A percentile compares a stretch with the other conserved stretches of the same genome.
Evolutionary conservation across 225 moss, liverwort and hornwort species (phyloP).

Genomic region (Marchantia paleacea): DNA sequence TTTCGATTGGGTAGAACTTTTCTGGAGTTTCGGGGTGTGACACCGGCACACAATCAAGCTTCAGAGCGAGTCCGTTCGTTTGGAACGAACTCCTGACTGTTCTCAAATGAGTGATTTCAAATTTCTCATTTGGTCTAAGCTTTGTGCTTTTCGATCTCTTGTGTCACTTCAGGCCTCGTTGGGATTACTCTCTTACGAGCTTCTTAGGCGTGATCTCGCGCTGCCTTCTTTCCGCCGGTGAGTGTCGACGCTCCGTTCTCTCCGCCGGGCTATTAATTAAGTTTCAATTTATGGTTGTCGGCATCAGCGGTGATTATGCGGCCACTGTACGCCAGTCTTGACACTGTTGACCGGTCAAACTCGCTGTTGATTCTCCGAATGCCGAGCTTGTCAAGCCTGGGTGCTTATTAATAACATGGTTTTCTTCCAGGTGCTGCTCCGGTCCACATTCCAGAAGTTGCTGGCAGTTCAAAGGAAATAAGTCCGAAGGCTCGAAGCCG

Average conservation of each 20-base stretch:
- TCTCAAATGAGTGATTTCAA: neutral
- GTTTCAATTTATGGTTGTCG: neutral
- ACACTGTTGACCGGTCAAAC: neutral
- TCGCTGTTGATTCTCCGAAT: neutral
- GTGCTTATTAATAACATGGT: neutral
- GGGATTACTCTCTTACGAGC: neutral
- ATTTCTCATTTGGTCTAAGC: neutral
- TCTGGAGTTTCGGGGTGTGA: neutral
- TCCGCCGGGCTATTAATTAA: neutral
- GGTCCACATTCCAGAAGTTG: too few relatives aligned
- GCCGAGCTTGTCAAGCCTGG: neutral
- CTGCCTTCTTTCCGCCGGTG: neutral
- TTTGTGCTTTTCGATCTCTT: neutral
- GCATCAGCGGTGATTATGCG: neutral
- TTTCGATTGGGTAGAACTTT: neutral
- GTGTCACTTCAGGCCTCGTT: neutral
- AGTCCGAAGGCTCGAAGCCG: neutral
- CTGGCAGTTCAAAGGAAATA: neutral
- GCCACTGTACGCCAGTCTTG: neutral
- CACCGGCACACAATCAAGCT: neutral
- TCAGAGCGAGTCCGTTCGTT: neutral
- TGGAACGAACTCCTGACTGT: neutral
- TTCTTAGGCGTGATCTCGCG: neutral
- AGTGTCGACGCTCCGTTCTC: neutral
- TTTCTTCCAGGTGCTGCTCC: neutral